Conservation (phyloP, 441 rosid species). For the Melastoma candidum region DNA sequence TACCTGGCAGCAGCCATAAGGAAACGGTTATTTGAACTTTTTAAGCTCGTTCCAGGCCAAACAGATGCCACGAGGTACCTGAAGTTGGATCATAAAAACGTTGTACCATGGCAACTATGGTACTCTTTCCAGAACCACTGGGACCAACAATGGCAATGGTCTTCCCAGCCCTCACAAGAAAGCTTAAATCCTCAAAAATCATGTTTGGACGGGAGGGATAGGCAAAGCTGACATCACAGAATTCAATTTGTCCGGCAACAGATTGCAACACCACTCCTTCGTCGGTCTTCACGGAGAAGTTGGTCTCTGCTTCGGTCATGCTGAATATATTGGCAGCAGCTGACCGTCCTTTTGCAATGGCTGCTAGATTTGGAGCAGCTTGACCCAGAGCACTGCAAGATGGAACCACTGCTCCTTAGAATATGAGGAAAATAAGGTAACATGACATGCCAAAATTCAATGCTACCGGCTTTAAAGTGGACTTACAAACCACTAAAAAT, state of each 20-base stretch:
- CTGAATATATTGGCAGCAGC: constrained; percentile 59
- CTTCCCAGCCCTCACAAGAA: constrained; percentile 45
- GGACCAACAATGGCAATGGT: constrained; percentile 73
- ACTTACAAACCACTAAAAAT: constrained; percentile 85
- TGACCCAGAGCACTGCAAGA: constrained; percentile 66
- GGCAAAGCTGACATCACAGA: constrained; percentile 41
- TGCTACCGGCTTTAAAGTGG: not conserved
- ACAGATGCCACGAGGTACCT: constrained; percentile 24
- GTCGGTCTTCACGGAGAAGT: constrained; percentile 17
- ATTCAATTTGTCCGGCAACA: constrained; percentile 52
- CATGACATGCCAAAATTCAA: not conserved
- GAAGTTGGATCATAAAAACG: constrained; percentile 74
- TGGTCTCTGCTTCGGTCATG: constrained; percentile 34
- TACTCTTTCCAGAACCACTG: constrained; percentile 90
- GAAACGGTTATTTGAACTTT: constrained; percentile 1
- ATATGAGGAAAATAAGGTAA: constrained; percentile 1
- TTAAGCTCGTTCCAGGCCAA: too few relatives aligned
- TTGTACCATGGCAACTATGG: constrained; percentile 69
- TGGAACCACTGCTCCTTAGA: constrained; percentile 11
- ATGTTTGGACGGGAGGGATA: constrained; percentile 54
- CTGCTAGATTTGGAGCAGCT: constrained; percentile 70
- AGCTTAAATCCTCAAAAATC: constrained; percentile 59
- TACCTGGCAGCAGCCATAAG: constrained; percentile 27
- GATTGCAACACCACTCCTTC: constrained; percentile 28
- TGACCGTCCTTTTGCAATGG: constrained; percentile 64